A percentile compares a stretch with the other conserved stretches of the same genome.
Conservation (phyloP, 2,329 filamentous ascomycete species). For the Neopestalotiopsis sp. region DNA sequence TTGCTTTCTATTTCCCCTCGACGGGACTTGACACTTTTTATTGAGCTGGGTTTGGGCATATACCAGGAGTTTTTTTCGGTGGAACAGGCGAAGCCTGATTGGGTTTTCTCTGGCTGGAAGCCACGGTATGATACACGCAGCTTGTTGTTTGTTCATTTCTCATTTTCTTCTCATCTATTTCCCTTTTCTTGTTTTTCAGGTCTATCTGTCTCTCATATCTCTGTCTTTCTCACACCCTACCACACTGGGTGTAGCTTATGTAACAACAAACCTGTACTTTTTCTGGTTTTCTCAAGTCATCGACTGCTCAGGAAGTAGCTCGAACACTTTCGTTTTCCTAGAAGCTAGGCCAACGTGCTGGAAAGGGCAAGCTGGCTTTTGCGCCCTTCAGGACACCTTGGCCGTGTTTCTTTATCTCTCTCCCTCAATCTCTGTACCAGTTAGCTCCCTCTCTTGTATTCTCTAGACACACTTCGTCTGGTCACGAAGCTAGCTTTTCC, state of each 20-base stretch:
- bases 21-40: conserved; percentile 18
- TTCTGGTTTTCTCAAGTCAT: conserved; percentile 16
- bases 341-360: conserved; percentile 21
- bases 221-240: conserved; percentile 15
- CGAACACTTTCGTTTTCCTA: conserved; percentile 24
- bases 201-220: conserved; percentile 16
- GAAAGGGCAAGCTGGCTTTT: conserved; percentile 22
- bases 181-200: conserved; percentile 21
- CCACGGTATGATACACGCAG: conserved; percentile 25
- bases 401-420: not conserved
- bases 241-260: conserved; percentile 5
- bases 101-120: conserved; percentile 21
- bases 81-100: not conserved
- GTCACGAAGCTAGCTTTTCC: conserved; percentile 20
- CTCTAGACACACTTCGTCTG: conserved; percentile 22
- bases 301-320: conserved; percentile 28
- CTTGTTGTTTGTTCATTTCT: conserved; percentile 22
- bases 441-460: conserved; percentile 3
- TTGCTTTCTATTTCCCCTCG: conserved; percentile 5
- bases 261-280: conserved; percentile 5
- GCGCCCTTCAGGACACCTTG: conserved; percentile 21
- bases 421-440: not conserved
- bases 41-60: conserved; percentile 30
- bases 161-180: conserved; percentile 23
- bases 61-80: conserved; percentile 39